Conservation (phyloP, 257 asterid genomes). For the Nicotiana sylvestris region DNA sequence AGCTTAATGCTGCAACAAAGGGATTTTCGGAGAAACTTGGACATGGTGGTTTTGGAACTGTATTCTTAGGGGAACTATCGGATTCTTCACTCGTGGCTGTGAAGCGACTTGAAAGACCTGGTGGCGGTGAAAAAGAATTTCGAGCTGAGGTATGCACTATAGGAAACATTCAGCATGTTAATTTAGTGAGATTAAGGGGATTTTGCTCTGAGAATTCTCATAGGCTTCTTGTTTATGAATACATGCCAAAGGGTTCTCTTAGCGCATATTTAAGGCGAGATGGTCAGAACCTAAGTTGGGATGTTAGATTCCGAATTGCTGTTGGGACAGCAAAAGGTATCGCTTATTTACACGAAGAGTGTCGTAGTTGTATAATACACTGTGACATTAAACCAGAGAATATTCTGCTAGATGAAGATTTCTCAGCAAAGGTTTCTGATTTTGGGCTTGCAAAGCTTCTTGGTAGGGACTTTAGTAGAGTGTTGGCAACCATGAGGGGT, state of each 20-base stretch:
- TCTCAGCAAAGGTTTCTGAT: slow-evolving; percentile 70
- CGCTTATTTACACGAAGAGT: slow-evolving; percentile 76
- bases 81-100: slow-evolving; percentile 67
- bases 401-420: slow-evolving; percentile 58
- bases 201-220: slow-evolving; percentile 70
- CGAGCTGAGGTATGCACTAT: slow-evolving; percentile 78
- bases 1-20: slow-evolving; percentile 58
- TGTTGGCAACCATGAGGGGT: slow-evolving; percentile 70
- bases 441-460: slow-evolving; percentile 77
- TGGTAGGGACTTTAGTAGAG: slow-evolving; percentile 72
- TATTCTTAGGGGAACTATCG: slow-evolving; percentile 53
- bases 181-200: slow-evolving; percentile 73
- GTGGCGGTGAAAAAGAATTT: slow-evolving; percentile 76
- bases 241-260: slow-evolving; percentile 79
- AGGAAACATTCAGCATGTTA: slow-evolving; percentile 79
- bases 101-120: slow-evolving; percentile 73
- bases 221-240: slow-evolving; percentile 72
- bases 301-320: slow-evolving; percentile 52
- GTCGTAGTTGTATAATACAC: slow-evolving; percentile 61
- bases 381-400: slow-evolving; percentile 85
- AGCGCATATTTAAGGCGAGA: slow-evolving; percentile 48
- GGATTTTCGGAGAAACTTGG: slow-evolving; percentile 84
- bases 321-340: slow-evolving; percentile 67
- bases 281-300: slow-evolving; percentile 63
- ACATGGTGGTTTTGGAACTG: slow-evolving; percentile 84